Base-by-base conservation (phyloP, 805 yeast species). In the Sugiyamaella smithiae region DNA sequence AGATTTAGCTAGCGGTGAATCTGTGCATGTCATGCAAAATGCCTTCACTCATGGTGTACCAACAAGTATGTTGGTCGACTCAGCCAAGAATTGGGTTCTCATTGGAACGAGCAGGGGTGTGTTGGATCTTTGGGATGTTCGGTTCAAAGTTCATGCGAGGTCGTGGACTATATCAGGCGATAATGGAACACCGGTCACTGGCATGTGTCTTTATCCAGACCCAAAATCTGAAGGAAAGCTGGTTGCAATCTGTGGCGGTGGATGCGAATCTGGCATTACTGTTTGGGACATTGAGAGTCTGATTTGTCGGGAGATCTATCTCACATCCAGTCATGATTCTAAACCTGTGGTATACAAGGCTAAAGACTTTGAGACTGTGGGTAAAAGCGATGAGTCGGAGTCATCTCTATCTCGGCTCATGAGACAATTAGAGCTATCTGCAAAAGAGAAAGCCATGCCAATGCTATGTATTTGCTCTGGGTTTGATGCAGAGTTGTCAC, bases 61-160 rank as follows among this genome's bases (percentile, higher is more conserved):
- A 0, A 75, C 81, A 0, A 67, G 83, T 14, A 78, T 88, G 58
- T 72, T 78, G 1, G 65, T 85, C 19, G 85, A 83, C 46, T 64
- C 67, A 0, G 67, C 72, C 12, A 66, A 70, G 22, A 68, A 76
- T 4, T 88, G 96, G 88, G 62, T 87, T 1, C 63, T 87, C 6
- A 61, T 84, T 1, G 97, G 97, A 0, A 87, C 97, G 0, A 68
- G 77, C 0, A 76, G 75, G 33, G 97, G 97, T 1, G 68, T 83
- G 0, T 61, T 93, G 25, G 82, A 81, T 54, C 66, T 91, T 12
- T 89, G 96, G 95, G 97, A 89, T 63, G 55, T 86, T 29, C 70
- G 95, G 46, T 87, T 88, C 62, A 73, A 73, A 29, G 50, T 84
- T 0, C 68, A 76, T 36, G 68, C 88, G 29, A 81, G 77, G 52